Evolutionary conservation across 1,139 yeast genomes (phyloP).

Genomic region (Yamadazyma epiphylla): DNA sequence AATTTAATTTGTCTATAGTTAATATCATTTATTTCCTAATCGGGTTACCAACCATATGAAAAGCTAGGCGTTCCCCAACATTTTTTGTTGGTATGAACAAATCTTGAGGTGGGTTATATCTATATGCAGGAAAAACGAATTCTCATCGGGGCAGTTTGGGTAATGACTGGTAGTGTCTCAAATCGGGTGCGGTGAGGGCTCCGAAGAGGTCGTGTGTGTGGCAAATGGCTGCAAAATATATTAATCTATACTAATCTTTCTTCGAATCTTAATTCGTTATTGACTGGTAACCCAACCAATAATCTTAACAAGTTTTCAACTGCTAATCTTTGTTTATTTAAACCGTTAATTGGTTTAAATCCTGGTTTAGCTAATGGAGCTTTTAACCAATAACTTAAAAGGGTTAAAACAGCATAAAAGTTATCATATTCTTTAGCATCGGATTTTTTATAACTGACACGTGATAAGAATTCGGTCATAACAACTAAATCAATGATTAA

Average conservation of each 20-base stretch:
- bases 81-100: too few species aligned
- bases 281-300: constrained; percentile 84
- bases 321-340: constrained; percentile 92
- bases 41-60: too few species aligned
- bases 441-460: constrained; percentile 72
- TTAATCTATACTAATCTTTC: constrained; percentile 55
- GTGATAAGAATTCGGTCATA: constrained; percentile 83
- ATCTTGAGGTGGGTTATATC: too few species aligned
- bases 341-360: constrained; percentile 84
- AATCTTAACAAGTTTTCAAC: constrained; percentile 88
- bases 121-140: too few species aligned
- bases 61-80: too few species aligned
- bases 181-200: too few species aligned
- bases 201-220: too few species aligned
- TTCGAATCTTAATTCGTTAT: constrained; percentile 90
- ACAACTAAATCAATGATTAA: constrained; percentile 88
- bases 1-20: too few species aligned
- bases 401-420: constrained; percentile 82
- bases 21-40: too few species aligned
- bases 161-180: too few species aligned
- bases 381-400: constrained; percentile 93
- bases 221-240: too few species aligned
- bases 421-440: constrained; percentile 48
- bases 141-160: too few species aligned
- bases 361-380: constrained; percentile 95